Evolutionary conservation across 495 filamentous ascomycete species (phyloP).

Genomic region (Hypoxylon crocopeplum): DNA sequence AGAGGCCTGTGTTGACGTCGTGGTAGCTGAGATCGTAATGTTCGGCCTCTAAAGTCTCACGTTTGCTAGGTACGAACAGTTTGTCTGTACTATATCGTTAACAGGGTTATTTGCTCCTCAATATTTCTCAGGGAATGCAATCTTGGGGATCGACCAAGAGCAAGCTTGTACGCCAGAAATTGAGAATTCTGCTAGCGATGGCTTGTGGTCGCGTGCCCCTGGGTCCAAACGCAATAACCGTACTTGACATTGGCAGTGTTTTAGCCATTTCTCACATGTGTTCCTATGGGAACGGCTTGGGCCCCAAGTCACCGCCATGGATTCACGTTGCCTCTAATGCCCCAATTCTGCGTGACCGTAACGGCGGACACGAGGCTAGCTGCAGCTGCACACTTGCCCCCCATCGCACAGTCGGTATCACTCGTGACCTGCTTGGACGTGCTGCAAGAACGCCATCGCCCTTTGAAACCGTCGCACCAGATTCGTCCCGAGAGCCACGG

Average conservation of each 20-base stretch:
- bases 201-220: too few species aligned
- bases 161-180: too few species aligned
- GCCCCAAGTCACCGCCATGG: neutral
- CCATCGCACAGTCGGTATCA: conserved; percentile 7
- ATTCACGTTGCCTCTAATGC: neutral
- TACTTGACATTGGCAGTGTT: neutral
- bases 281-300: neutral
- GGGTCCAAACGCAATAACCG: neutral
- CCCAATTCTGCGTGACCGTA: conserved; percentile 1
- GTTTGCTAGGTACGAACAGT: too few species aligned
- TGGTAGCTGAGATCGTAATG: too few species aligned
- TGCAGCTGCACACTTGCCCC: conserved; percentile 10
- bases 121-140: too few species aligned
- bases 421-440: conserved; percentile 6
- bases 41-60: too few species aligned
- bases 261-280: neutral
- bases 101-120: too few species aligned
- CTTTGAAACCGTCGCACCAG: conserved; percentile 32
- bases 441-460: conserved; percentile 14
- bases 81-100: too few species aligned
- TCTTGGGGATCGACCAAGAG: too few species aligned
- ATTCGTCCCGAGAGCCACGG: conserved; percentile 34
- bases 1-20: too few species aligned
- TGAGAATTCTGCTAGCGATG: too few species aligned
- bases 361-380: conserved; percentile 17